Conservation (phyloP, 192 early-diverging fungal genomes). For the Glomus cerebriforme region DNA sequence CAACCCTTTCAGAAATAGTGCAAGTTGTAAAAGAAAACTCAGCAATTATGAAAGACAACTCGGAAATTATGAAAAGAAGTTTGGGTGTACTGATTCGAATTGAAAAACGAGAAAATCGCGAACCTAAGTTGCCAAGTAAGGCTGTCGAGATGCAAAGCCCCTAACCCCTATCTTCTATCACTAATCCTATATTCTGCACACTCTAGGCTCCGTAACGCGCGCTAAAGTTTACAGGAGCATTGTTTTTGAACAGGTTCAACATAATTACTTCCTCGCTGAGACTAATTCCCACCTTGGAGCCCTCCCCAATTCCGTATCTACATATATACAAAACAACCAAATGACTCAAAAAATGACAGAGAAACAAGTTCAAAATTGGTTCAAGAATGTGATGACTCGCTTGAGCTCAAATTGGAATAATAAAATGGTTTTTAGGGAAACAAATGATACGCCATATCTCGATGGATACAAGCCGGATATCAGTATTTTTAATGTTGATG, state of each 20-base stretch:
- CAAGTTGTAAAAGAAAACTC: not conserved
- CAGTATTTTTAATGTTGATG: not conserved
- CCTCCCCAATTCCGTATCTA: not conserved
- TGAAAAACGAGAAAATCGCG: not conserved
- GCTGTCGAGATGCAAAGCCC: not conserved
- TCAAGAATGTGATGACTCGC: no score
- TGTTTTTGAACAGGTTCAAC: not conserved
- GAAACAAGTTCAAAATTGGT: no score
- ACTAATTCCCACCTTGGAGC: not conserved
- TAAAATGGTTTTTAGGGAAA: not conserved
- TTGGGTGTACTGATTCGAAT: not conserved
- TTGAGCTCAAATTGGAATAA: no score
- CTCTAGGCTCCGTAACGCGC: not conserved
- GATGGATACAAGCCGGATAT: not conserved
- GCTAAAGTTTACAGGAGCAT: conserved; percentile 5
- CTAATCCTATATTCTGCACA: not conserved
- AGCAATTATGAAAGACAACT: not conserved
- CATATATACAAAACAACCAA: no score
- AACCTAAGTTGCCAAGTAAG: not conserved
- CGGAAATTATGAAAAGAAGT: conserved; percentile 10
- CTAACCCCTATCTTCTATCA: not conserved
- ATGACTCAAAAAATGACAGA: no score
- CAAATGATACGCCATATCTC: not conserved
- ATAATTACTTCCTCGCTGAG: conserved; percentile 2
- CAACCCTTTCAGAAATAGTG: not conserved